Evolutionary conservation across 345 rosid species (phyloP), one percentile per base, ranked within the genome.

Genomic region (Excoecaria agallocha): DNA sequence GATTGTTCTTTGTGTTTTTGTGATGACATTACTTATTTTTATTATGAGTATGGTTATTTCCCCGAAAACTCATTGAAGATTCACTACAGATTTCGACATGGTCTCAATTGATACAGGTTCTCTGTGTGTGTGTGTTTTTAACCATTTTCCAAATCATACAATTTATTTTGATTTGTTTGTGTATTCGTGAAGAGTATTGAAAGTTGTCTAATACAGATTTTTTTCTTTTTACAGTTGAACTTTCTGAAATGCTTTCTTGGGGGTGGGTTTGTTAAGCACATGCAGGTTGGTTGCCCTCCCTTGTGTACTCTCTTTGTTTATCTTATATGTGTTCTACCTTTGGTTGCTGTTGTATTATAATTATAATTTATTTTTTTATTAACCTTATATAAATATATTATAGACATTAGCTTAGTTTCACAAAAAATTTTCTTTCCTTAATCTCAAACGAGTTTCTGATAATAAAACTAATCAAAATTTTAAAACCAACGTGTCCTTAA

Each of bases 211-310:
- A 35, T 68, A 75, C 65, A 12, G 19, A 12, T 30, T 30, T 30
- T 30, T 30, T 30, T 30, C 30, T 30, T 30, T 30, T 30, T 30
- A 30, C 91, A 95, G 98, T 80, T 93, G 64, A 91, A 91, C 85
- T 95, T 81, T 75, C 63, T 93, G 79, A 95, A 87, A 89, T 93
- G 59, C 77, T 93, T 90, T 69, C 93, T 95, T 71, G 99, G 94
- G 12, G 86, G 98, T 62, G 99, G 99, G 6, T 95, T 95, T 82
- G 86, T 86, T 35, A 95, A 86, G 82, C 99, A 95, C 85, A 89
- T 95, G 94, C 97, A 88, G 97, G 99, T 94, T 68, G 45, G 90
- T 73, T 60, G 43, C 70, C 62, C 74, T 78, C 54, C 6, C 37
- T n/a, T n/a, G 37, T 17, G 15, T 16, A 3, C 15, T 43, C n/a